Conservation (phyloP, 305 asterid genomes). For the Stenogyne calaminthoides region DNA sequence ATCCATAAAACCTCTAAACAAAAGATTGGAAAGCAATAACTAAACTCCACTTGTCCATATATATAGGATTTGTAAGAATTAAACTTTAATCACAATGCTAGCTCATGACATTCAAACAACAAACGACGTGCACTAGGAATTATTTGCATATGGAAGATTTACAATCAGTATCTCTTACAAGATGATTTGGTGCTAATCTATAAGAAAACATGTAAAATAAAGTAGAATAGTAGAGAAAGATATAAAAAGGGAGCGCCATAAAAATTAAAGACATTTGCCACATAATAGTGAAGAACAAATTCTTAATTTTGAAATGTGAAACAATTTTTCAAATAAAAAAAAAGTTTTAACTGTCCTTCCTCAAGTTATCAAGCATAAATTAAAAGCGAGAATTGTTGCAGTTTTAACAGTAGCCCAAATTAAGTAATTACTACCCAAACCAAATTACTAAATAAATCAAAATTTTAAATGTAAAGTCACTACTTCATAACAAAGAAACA, state of each 20-base stretch:
- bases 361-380: background rate
- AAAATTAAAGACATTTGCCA: background rate
- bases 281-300: background rate
- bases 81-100: constrained; percentile 1
- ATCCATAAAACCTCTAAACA: background rate
- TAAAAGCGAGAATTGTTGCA: background rate
- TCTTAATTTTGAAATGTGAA: background rate
- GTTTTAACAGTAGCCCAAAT: background rate
- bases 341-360: background rate
- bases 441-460: constrained; percentile 9
- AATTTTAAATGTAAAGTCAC: background rate
- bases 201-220: background rate
- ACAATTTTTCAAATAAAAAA: background rate
- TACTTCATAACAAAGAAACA: background rate
- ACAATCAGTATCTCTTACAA: background rate
- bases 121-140: background rate
- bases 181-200: background rate
- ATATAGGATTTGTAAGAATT: background rate
- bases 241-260: background rate
- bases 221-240: background rate
- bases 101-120: background rate
- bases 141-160: background rate
- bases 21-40: background rate
- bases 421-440: background rate
- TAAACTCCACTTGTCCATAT: background rate